Evolutionary conservation across 306 rosid species (phyloP).

Genomic region (Glycine latifolia): DNA sequence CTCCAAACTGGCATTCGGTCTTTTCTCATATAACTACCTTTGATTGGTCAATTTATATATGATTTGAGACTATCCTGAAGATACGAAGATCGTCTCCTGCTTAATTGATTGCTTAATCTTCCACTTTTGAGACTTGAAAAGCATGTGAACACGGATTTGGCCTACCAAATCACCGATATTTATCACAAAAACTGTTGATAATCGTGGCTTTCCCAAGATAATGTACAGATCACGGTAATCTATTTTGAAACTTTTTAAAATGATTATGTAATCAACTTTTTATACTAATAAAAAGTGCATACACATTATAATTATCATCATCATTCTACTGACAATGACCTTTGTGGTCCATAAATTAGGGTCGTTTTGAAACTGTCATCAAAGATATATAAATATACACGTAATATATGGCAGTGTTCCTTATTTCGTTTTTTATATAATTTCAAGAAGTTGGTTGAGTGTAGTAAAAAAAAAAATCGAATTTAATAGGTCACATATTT

Average conservation of each 20-base stretch:
- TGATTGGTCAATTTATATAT: constrained; percentile 22
- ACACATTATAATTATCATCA: neutral
- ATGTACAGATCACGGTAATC: constrained; percentile 37
- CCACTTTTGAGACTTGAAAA: constrained; percentile 3
- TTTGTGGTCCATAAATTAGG: constrained; percentile 50
- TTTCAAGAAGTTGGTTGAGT: too few species aligned
- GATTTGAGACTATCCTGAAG: constrained; percentile 51
- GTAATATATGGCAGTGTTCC: neutral
- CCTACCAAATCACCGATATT: constrained; percentile 53
- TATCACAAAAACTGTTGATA: constrained; percentile 17
- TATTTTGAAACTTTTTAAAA: constrained; percentile 11
- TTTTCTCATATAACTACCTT: neutral
- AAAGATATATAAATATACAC: neutral
- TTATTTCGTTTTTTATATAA: too few species aligned
- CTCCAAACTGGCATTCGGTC: constrained; percentile 39
- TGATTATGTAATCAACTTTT: constrained; percentile 1
- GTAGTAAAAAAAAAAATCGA: too few species aligned
- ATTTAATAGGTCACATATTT: too few species aligned
- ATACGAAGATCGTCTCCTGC: constrained; percentile 51
- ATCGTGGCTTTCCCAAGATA: constrained; percentile 31
- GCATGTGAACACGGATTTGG: constrained; percentile 67
- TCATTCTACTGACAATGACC: neutral
- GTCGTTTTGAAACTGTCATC: neutral
- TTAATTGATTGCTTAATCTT: neutral
- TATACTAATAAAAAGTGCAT: neutral